Evolutionary conservation across 768 basidiomycete genomes (phyloP).

Genomic region (Pleurotus tuber-regium): DNA sequence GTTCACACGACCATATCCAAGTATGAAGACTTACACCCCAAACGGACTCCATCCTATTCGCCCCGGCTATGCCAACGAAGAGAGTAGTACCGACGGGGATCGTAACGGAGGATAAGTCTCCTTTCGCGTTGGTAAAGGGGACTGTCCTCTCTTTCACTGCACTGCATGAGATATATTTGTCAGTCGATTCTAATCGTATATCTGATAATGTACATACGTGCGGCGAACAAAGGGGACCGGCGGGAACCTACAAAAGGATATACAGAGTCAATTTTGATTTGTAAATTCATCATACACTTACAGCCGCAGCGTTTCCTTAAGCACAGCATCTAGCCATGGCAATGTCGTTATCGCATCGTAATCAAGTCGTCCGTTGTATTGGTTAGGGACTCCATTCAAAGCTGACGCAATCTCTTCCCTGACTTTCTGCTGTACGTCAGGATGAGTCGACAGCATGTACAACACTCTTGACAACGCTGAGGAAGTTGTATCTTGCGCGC

Average conservation of each 20-base stretch:
- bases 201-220: slow-evolving; percentile 40
- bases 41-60: slow-evolving; percentile 45
- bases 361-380: slow-evolving; percentile 20
- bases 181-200: too few relatives aligned
- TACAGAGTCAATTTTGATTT: not conserved
- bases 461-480: slow-evolving; percentile 42
- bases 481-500: slow-evolving; percentile 49
- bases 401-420: slow-evolving; percentile 34
- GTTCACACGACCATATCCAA: not conserved
- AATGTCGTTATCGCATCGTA: slow-evolving; percentile 37
- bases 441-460: slow-evolving; percentile 33
- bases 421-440: slow-evolving; percentile 35
- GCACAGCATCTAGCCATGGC: slow-evolving; percentile 42
- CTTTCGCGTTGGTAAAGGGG: slow-evolving; percentile 32
- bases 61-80: slow-evolving; percentile 45
- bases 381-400: slow-evolving; percentile 14
- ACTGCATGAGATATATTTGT: slow-evolving; percentile 20
- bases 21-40: slow-evolving; percentile 41
- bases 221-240: slow-evolving; percentile 46
- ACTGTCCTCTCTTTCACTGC: slow-evolving; percentile 41
- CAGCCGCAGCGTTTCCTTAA: slow-evolving; percentile 47
- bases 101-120: slow-evolving; percentile 29
- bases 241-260: slow-evolving; percentile 32
- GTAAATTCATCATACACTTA: slow-evolving; percentile 16
- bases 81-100: slow-evolving; percentile 48